Base-by-base conservation (phyloP, 306 rosid species). In the Leucaena leucocephala region DNA sequence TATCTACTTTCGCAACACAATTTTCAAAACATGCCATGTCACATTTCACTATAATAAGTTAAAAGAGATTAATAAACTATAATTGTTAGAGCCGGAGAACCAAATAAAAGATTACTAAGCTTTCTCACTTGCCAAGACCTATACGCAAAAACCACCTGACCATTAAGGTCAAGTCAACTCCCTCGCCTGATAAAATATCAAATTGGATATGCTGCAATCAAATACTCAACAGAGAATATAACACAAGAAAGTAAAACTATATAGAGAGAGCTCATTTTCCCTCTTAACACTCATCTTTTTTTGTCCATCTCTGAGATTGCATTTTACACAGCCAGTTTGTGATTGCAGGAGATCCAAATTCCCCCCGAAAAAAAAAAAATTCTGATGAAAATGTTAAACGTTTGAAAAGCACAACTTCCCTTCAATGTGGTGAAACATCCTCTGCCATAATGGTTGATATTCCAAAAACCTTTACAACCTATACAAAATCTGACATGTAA, bases 391-490 rank as follows among this genome's bases (percentile, higher is more conserved):
- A 71, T 48, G 50, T 71, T 61, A 71, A 71, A 73, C 64, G 73
- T 62, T 63, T 54, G 48, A 66, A 84, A 76, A 40, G 45, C 70
- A 33, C 36, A 64, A 45, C 75, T 74, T 75, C 80, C n/a, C 67
- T 73, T 78, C 68, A 76, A 61, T 68, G 4, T 8, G 57, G 62
- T 63, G 76, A 68, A 80, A 80, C 58, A 58, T 22, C 72, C 74
- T 76, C 84, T 71, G 69, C 66, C 66, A 65, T 83, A 75, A 46
- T 50, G 40, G 50, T 43, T n/a, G 61, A 69, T 46, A 74, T 77
- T 73, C 78, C 73, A 78, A 85, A 82, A 59, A 76, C 77, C 87
- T 86, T 82, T 81, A 90, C 90, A 88, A 69, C 71, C 90, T 86
- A 82, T 86, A 87, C 89, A 92, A 81, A 84, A 79, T 78, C 77